Evolutionary conservation across 345 rosid species (phyloP).

Genomic region (Viola odorata): DNA sequence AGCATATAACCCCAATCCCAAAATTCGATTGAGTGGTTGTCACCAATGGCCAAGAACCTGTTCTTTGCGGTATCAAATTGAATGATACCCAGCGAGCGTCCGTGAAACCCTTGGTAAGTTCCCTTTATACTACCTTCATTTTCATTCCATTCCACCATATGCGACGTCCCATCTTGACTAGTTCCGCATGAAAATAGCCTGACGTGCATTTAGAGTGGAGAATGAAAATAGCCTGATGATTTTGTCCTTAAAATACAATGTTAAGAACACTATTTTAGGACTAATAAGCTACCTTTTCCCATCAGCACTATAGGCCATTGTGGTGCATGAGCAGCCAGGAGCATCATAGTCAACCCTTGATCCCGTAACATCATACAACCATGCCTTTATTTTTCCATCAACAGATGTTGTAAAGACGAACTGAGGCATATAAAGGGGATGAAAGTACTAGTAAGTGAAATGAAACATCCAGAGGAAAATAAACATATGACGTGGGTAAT

Average conservation of each 20-base stretch:
- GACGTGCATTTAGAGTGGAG: not conserved
- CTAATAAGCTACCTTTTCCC: slow-evolving; percentile 60
- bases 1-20: slow-evolving; percentile 32
- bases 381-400: slow-evolving; percentile 93
- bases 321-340: slow-evolving; percentile 82
- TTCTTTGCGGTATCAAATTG: slow-evolving; percentile 28
- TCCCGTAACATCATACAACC: slow-evolving; percentile 76
- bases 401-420: slow-evolving; percentile 81
- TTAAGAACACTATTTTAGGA: not conserved
- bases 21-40: slow-evolving; percentile 22
- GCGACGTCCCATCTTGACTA: slow-evolving; percentile 21
- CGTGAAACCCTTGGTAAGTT: slow-evolving; percentile 21
- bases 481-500: not conserved
- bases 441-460: slow-evolving; percentile 4
- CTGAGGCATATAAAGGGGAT: slow-evolving; percentile 25
- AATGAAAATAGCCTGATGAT: slow-evolving; percentile 3
- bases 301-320: slow-evolving; percentile 82
- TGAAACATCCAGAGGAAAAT: not conserved
- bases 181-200: slow-evolving; percentile 33
- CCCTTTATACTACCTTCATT: slow-evolving; percentile 28
- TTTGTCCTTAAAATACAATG: slow-evolving; percentile 1
- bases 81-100: slow-evolving; percentile 16
- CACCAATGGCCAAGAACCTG: slow-evolving; percentile 27
- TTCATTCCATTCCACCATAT: slow-evolving; percentile 34
- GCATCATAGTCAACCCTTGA: slow-evolving; percentile 87